These are phyloP conservation scores for Geranium rotundifolium DNA, from an alignment of 345 rosid species.

Conservation along the genomic window DNA sequence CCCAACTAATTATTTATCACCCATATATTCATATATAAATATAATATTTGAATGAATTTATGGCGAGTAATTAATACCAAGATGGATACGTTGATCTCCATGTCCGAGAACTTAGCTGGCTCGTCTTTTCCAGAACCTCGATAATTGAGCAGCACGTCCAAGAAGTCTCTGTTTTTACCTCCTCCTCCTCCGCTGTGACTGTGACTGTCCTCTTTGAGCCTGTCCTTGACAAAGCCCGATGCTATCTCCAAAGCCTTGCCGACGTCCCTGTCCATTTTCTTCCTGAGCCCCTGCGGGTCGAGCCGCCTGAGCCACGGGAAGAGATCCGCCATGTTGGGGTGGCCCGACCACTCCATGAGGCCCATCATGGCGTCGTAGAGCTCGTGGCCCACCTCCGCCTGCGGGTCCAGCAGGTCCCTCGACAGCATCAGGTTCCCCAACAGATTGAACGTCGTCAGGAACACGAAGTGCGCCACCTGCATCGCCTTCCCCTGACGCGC, in stretches of 20 bases:
- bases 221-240: slow-evolving; percentile 27
- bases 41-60: no score
- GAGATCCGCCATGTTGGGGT: slow-evolving; percentile 28
- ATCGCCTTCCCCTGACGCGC: slow-evolving; percentile 10
- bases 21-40: no score
- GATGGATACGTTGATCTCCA: slow-evolving; percentile 28
- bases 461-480: slow-evolving; percentile 32
- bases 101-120: slow-evolving; percentile 23
- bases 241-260: slow-evolving; percentile 43
- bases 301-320: slow-evolving; percentile 37
- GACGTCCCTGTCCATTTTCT: slow-evolving; percentile 34
- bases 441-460: slow-evolving; percentile 32
- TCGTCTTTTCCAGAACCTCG: slow-evolving; percentile 40
- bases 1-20: no score
- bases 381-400: slow-evolving; percentile 20
- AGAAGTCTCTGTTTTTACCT: slow-evolving; percentile 24
- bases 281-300: slow-evolving; percentile 44
- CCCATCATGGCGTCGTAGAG: slow-evolving; percentile 23
- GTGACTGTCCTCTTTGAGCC: slow-evolving; percentile 15
- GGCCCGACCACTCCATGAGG: slow-evolving; percentile 34
- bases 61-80: slow-evolving; percentile 29
- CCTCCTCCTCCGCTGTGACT: background rate
- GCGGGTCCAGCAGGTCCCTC: slow-evolving; percentile 29
- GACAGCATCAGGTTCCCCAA: slow-evolving; percentile 51
- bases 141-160: slow-evolving; percentile 42